Evolutionary conservation across 1,284 basidiomycete genomes (phyloP), one percentile per base, ranked within the genome.

Genomic region (Naganishia sp.): DNA sequence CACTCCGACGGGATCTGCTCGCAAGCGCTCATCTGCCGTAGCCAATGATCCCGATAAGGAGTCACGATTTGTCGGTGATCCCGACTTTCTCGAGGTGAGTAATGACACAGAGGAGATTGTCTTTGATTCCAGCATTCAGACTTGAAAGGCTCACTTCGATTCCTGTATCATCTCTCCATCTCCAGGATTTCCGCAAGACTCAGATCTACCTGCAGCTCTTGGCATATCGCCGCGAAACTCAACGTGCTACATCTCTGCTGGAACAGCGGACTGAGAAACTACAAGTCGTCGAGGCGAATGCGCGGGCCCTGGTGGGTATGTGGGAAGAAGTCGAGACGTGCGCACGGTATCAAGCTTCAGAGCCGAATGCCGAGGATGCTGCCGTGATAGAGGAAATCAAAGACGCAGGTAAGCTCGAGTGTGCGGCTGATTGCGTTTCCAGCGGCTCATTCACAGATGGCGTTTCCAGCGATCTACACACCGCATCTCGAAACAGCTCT

Each of bases 41-140:
- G 46, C 25, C 21, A 52, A 64, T 15, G 57, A 50, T 17, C 57
- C 54, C 25, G 65, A 66, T 21, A 43, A 49, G 46, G 65, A 66
- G 52, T 57, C 65, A 25, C 57, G 60, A 17, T 66, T 55, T 43
- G 65, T 66, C 17, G 65, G 65, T 39, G 65, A 66, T 56, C 65
- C 65, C 4, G 53, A 28, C 15, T 61, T 62, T 21, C 43, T 66
- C 32, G 65, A 66, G 65, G 65, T 66, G 45, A 49, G 65, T 61
- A 11, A 31, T n/a, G 57, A 21, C 25, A 6, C n/a, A 25, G 39
- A 55, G 6, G 39, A 31, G 50, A 11, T 1, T 2, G 10, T 52
- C 50, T 31, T 13, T 13, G 13, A 31, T 17, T 35, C 15, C 28
- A 31, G 10, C 50, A 32, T 9, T 23, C 25, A 31, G 21, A 25